These are phyloP conservation scores for Diplosphaera chodatii DNA, from an alignment of 139 green algal species.

Conservation along the genomic window DNA sequence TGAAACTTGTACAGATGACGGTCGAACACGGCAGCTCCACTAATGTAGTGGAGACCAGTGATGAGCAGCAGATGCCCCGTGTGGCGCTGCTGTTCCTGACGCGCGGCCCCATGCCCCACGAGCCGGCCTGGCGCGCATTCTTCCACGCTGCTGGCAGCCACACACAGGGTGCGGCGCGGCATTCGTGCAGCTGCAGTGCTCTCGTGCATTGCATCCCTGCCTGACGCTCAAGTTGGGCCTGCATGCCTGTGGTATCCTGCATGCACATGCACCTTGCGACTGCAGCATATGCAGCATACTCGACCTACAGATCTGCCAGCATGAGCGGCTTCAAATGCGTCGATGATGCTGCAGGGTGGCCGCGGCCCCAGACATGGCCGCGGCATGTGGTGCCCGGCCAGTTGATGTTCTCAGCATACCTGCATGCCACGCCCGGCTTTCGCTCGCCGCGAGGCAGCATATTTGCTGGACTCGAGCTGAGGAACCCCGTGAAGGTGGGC, in stretches of 20 bases:
- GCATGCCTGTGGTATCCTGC: no score
- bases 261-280: no score
- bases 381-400: constrained; percentile 3
- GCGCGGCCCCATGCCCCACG: constrained; percentile 15
- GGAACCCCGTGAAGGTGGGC: not conserved
- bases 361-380: not conserved
- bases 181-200: no score
- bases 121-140: constrained; percentile 18
- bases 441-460: not conserved
- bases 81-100: constrained; percentile 27
- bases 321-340: no score
- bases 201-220: no score
- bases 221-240: no score
- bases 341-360: not conserved
- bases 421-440: constrained; percentile 13
- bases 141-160: not conserved
- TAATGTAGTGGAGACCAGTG: no score
- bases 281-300: no score
- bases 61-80: not conserved
- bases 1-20: not conserved
- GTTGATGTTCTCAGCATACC: constrained; percentile 18
- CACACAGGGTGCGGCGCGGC: not conserved
- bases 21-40: not conserved
- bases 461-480: not conserved
- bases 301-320: no score